These are phyloP conservation scores for Diaporthe sp. DNA, from an alignment of 2,329 filamentous ascomycete genomes.

Conservation along the genomic window DNA sequence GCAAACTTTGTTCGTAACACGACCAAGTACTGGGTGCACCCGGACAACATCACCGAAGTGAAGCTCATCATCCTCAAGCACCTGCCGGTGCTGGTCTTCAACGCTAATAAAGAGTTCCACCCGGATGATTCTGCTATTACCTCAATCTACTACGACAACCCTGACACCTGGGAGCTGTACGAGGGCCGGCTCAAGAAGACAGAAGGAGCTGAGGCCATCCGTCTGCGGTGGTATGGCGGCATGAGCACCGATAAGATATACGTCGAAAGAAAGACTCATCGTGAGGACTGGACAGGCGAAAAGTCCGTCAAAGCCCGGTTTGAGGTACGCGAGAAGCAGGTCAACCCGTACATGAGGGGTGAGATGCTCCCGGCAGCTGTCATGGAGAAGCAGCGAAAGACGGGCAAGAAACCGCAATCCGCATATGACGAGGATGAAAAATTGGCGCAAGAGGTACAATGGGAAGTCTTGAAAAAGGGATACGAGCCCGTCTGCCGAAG, in stretches of 20 bases:
- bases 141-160: slow-evolving; percentile 98
- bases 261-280: slow-evolving; percentile 96
- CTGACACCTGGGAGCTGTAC: slow-evolving; percentile 94
- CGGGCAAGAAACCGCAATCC: slow-evolving; percentile 93
- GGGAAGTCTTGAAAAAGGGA: slow-evolving; percentile 88
- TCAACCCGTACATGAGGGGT: slow-evolving; percentile 90
- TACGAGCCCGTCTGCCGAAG: slow-evolving; percentile 92
- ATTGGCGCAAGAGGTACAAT: slow-evolving; percentile 92
- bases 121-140: slow-evolving; percentile 92
- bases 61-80: slow-evolving; percentile 99
- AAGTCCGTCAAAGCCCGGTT: slow-evolving; percentile 99
- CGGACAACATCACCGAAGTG: slow-evolving; percentile 96
- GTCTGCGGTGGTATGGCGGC: slow-evolving; percentile 95
- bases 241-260: slow-evolving; percentile 98
- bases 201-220: slow-evolving; percentile 96
- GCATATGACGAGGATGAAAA: slow-evolving; percentile 93
- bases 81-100: slow-evolving; percentile 96
- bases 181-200: slow-evolving; percentile 96
- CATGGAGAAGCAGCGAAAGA: slow-evolving; percentile 97
- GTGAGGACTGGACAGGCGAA: slow-evolving; percentile 99
- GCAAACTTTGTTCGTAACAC: slow-evolving; percentile 97
- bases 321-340: slow-evolving; percentile 94
- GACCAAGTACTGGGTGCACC: slow-evolving; percentile 99
- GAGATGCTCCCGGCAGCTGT: slow-evolving; percentile 86
- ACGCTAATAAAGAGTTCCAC: slow-evolving; percentile 96